Evolutionary conservation across 2,329 filamentous ascomycete species (phyloP), one percentile per base, ranked within the genome.

Genomic region (Chaetomiaceae sp.): DNA sequence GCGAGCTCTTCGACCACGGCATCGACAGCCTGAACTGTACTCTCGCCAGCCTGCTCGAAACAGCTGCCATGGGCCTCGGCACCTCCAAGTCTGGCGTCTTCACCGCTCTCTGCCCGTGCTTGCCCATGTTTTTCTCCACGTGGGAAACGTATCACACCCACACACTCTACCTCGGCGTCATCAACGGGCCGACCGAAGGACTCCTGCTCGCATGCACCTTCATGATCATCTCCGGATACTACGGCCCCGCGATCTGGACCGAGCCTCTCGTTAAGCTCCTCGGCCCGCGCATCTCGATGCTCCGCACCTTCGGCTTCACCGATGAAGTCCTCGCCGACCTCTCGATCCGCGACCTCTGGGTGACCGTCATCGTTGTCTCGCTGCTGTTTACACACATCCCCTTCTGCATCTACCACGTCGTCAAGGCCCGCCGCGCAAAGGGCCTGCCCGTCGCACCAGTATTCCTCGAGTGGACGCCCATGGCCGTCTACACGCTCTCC

Each of bases 111-210:
- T 84, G 92, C 56, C 94, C 94, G 1, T 95, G 90, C 63, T 75
- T 99, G 40, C 89, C 94, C 55, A 99, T 99, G 94, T 99, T 96
- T 77, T 96, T 99, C 74, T 96, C 92, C 3, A 99, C 94, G 2
- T 99, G 94, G 94, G 94, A 99, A 73, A 99, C 94, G 1, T 99
- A 96, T 70, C 94, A 99, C 72, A 96, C 94, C 5, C 94, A 99
- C 70, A 97, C 94, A 0, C 76, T 99, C 5, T 99, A 96, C 70
- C 83, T 99, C 11, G 94, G 94, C 51, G 90, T 92, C 68, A 87
- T 99, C 80, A 99, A 99, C 69, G 94, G 94, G 1, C 94, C 94
- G 2, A 99, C 94, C 30, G 94, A 99, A 75, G 94, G 94, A 18
- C 76, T 99, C 30, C 84, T 97, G 48, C 85, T 99, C 58, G 94